Evolutionary conservation across 2,329 filamentous ascomycete genomes (phyloP), one percentile per base, ranked within the genome.

Genomic region (Periconia digitata): DNA sequence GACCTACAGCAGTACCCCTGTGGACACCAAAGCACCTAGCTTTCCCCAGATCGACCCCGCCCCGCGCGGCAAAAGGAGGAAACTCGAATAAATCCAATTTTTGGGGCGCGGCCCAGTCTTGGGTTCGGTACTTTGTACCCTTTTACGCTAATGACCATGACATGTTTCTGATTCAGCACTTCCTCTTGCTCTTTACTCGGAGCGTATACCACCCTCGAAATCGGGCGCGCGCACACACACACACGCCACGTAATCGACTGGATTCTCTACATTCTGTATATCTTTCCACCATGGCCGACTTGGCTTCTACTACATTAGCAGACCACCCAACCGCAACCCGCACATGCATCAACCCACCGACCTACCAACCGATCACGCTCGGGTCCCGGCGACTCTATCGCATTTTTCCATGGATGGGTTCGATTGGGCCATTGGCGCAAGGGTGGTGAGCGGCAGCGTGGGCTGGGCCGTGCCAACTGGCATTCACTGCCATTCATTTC

Each of bases 61-160:
- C 32, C 92, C 91, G 7, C 92, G 92, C 72, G 92, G 92, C 56
- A 97, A 96, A 81, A 85, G 91, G 75, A 86, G 92, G 76, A 95
- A 90, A 78, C 73, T 84, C 50, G 79, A 82, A 59, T 78, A 74
- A 56, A 53, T 13, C 27, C 27, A 32, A 15, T 10, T 39, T 37
- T 27, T 44, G 35, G 10, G 40, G 44, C 46, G 59, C 59, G 54
- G 52, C 58, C 12, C 3, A 15, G 27, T 32, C 27, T 32, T 12
- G 12, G 10, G 27, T 4, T 12, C 27, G n/a, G 27, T 32, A 3
- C 27, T 32, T 15, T 10, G n/a, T 15, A 12, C 27, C 27, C 12
- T 32, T 32, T 13, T 22, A n/a, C 21, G 8, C 24, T 40, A 18
- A 40, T 13, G 13, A 24, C 24, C 13, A 40, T 17, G 38, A 40